Conservation (phyloP, 257 asterid genomes). For the Mentha longifolia region DNA sequence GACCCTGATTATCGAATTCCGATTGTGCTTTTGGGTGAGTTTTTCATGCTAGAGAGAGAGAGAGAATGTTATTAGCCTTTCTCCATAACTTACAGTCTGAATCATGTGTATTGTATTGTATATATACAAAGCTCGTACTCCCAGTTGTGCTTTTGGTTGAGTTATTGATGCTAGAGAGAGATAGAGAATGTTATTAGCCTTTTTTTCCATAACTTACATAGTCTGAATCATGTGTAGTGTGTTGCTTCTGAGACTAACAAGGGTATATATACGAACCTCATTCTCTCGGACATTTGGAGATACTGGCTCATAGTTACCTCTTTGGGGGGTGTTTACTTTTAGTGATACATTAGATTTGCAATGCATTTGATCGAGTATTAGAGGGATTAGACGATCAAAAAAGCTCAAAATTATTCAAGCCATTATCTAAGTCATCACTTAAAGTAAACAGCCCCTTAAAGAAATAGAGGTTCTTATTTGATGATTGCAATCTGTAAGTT, state of each 20-base stretch:
- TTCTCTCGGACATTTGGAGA: neutral
- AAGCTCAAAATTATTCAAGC: neutral
- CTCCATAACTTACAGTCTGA: neutral
- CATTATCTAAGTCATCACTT: no score
- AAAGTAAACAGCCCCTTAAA: neutral
- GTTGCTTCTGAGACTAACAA: no score
- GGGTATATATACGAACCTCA: no score
- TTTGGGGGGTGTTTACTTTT: no score
- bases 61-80: neutral
- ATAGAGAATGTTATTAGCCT: neutral
- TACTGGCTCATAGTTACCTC: neutral
- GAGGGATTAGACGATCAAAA: no score
- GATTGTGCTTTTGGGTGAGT: slow-evolving; percentile 73
- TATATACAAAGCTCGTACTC: neutral
- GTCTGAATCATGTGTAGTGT: neutral
- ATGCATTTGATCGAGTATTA: no score
- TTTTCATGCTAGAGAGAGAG: neutral
- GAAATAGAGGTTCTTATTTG: neutral
- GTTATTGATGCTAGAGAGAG: slow-evolving; percentile 19
- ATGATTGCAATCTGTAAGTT: slow-evolving; percentile 2
- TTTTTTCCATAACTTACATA: neutral
- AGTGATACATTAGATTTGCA: no score
- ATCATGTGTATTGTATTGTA: neutral
- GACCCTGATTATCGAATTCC: slow-evolving; percentile 93
- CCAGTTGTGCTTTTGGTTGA: slow-evolving; percentile 80